Evolutionary conservation across 2,329 filamentous ascomycete genomes (phyloP), one percentile per base, ranked within the genome.

Genomic region (Aspergillus sp.): DNA sequence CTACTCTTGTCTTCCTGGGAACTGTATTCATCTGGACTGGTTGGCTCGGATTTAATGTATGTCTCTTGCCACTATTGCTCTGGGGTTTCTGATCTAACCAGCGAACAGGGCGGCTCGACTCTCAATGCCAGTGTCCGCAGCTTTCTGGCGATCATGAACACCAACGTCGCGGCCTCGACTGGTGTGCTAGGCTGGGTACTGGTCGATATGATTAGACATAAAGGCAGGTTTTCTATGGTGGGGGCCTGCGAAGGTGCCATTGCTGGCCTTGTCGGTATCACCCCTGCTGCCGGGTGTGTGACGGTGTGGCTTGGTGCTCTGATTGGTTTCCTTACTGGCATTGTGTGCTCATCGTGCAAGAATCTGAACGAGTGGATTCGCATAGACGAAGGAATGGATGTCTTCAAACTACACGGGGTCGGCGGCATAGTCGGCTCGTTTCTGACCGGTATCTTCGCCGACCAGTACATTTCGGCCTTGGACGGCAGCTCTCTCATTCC

Each of bases 1-100:
- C 89, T 45, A 89, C 88, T 57, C 81, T 89, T 65, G 86, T 91
- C 63, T 86, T 90, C 48, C 80, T 91, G 47, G 89, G 89, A 20
- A 90, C 89, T 4, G 63, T 67, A 0, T 58, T 79, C 20, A 76
- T 79, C 37, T 79, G 75, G 71, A 76, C 76, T 42, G 77, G 81
- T 8, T 85, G 82, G 82, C 81, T 83, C 60, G 83, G 82, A 2
- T 85, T 85, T 70, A 85, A 85, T 67, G 75, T 74, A 59, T 54
- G 68, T 57, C 27, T 7, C 8, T 19, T 45, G 17, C 7, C 9
- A 17, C 11, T 6, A 49, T 9, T 37, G 1, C 6, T n/a, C 13
- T 12, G 39, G 5, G 6, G 15, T 13, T 5, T 40, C 41, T 5
- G 17, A 22, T 33, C 48, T 47, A 42, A 52, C 42, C 4, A 24